Percentiles rank a stretch among this genome's conserved stretches.
Conservation (phyloP, 1,139 yeast species). For the Candida tunisiensis region DNA sequence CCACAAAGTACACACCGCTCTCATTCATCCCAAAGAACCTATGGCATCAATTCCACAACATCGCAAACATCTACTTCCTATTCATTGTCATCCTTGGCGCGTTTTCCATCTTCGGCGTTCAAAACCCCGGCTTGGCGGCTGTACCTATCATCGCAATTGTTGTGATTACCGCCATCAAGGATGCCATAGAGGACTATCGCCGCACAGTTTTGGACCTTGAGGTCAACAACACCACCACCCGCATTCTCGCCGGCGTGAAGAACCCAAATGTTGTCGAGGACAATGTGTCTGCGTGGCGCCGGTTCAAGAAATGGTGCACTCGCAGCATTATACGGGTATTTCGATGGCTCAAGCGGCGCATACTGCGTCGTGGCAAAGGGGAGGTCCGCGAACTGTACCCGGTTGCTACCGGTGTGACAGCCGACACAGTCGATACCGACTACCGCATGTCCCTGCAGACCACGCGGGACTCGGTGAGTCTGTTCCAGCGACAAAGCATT, state of each 20-base stretch:
- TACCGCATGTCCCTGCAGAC: neutral
- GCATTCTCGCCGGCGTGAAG: constrained; percentile 46
- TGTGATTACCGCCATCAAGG: constrained; percentile 75
- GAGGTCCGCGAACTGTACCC: neutral
- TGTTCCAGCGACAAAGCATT: neutral
- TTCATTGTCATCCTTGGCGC: constrained; percentile 61
- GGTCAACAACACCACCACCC: constrained; percentile 75
- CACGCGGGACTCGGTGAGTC: neutral
- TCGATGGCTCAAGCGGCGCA: neutral
- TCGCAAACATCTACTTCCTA: constrained; percentile 75
- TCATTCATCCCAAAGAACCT: constrained; percentile 77
- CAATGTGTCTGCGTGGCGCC: constrained; percentile 46
- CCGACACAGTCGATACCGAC: neutral
- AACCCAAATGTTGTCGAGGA: constrained; percentile 67
- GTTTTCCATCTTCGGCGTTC: constrained; percentile 82
- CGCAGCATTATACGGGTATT: constrained; percentile 4
- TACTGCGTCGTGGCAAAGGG: neutral
- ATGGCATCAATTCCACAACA: constrained; percentile 58
- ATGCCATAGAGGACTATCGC: constrained; percentile 87
- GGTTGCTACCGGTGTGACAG: neutral
- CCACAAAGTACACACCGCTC: constrained; percentile 82
- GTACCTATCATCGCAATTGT: constrained; percentile 94
- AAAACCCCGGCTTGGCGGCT: constrained; percentile 78
- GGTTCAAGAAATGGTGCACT: constrained; percentile 34
- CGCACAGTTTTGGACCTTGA: constrained; percentile 68